phyloP scores from a whole-genome alignment of 192 early-diverging fungal species.

The Backusella circina region DNA sequence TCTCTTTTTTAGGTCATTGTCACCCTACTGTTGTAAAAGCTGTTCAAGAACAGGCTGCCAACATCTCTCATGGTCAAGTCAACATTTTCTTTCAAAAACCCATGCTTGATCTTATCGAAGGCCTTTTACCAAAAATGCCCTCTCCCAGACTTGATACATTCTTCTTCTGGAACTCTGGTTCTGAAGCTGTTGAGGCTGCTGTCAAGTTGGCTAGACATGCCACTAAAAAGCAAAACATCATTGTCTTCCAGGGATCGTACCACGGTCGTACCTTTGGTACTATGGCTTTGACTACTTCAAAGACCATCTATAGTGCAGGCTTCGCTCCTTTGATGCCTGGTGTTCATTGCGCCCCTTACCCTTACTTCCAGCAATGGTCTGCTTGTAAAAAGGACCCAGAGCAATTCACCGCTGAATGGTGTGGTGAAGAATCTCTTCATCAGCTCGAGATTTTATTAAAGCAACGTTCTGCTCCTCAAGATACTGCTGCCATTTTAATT shows the following conservation, averaged over 20 bases:
- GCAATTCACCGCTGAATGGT: slow-evolving; percentile 26
- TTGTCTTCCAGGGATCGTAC: slow-evolving; percentile 43
- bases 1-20: slow-evolving; percentile 30
- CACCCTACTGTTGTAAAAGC: slow-evolving; percentile 47
- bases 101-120: slow-evolving; percentile 40
- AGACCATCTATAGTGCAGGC: slow-evolving; percentile 37
- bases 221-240: slow-evolving; percentile 44
- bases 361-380: slow-evolving; percentile 37
- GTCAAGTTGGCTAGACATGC: slow-evolving; percentile 41
- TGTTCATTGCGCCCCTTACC: slow-evolving; percentile 37
- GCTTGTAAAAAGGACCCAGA: slow-evolving; percentile 27
- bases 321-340: slow-evolving; percentile 45
- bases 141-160: slow-evolving; percentile 35
- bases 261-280: slow-evolving; percentile 45
- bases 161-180: slow-evolving; percentile 44
- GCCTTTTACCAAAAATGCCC: slow-evolving; percentile 36
- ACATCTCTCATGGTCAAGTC: slow-evolving; percentile 37
- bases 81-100: slow-evolving; percentile 40
- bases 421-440: slow-evolving; percentile 33
- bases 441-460: slow-evolving; percentile 39
- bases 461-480: slow-evolving; percentile 36
- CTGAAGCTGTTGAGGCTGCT: slow-evolving; percentile 43
- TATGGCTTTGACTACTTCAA: slow-evolving; percentile 44
- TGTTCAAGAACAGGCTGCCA: slow-evolving; percentile 45
- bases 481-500: slow-evolving; percentile 40